Conservation (phyloP, 805 yeast genomes). For the baker's yeast (Saccharomyces cerevisiae) region DNA sequence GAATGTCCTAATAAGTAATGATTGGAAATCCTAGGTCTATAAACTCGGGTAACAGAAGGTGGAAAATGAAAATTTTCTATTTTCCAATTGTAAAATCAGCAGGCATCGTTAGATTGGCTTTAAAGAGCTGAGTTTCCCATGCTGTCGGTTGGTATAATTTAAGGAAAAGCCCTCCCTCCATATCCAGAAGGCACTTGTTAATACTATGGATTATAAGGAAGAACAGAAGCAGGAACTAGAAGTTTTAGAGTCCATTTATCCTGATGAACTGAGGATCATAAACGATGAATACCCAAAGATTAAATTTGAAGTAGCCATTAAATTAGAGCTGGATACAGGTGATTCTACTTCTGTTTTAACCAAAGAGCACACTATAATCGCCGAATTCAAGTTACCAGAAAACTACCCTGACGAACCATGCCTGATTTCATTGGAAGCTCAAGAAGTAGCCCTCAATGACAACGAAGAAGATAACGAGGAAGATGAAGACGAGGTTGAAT, state of each 20-base stretch:
- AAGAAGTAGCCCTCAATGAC: slow-evolving; percentile 24
- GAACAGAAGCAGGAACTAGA: slow-evolving; percentile 89
- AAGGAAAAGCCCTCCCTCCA: neutral
- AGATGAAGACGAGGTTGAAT: slow-evolving; percentile 30
- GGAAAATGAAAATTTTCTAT: neutral
- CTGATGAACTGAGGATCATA: slow-evolving; percentile 59
- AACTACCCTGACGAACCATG: slow-evolving; percentile 80
- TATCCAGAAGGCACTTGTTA: neutral
- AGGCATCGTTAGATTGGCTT: neutral
- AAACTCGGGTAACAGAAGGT: neutral
- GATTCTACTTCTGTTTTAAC: slow-evolving; percentile 32
- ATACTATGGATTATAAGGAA: slow-evolving; percentile 60
- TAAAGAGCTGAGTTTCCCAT: neutral
- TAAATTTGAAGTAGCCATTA: slow-evolving; percentile 36
- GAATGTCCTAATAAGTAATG: neutral
- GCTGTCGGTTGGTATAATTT: neutral
- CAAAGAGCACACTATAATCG: slow-evolving; percentile 44
- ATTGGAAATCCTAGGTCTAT: neutral
- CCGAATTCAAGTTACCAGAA: slow-evolving; percentile 66
- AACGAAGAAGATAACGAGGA: slow-evolving; percentile 32
- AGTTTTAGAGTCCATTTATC: slow-evolving; percentile 83
- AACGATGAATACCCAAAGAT: slow-evolving; percentile 42
- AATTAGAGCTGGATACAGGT: slow-evolving; percentile 47
- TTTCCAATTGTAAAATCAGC: neutral
- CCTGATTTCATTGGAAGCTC: slow-evolving; percentile 36